These are phyloP conservation scores for Gymnopilus dilepis DNA, from an alignment of 768 basidiomycete genomes.

Conservation along the genomic window DNA sequence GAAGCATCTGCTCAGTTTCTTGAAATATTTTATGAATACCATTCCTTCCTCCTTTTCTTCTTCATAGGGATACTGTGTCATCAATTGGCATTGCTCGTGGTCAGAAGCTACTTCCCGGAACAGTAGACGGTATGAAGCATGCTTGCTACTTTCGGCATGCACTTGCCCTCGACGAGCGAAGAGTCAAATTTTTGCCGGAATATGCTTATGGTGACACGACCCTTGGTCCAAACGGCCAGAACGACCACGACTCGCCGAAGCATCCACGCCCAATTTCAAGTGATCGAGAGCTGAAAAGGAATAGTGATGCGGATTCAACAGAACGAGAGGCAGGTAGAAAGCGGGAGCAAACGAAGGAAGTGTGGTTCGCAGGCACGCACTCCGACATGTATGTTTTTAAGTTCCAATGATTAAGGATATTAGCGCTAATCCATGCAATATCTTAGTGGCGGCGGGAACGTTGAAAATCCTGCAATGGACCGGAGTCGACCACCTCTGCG, in stretches of 20 bases:
- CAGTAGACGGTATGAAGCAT: slow-evolving; percentile 26
- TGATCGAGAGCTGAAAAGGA: no score
- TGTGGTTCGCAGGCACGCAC: slow-evolving; percentile 30
- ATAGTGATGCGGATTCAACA: neutral
- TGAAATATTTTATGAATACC: no score
- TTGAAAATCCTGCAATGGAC: slow-evolving; percentile 19
- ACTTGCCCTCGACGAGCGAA: slow-evolving; percentile 40
- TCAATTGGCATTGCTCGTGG: slow-evolving; percentile 35
- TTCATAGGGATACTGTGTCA: slow-evolving; percentile 39
- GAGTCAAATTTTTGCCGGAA: slow-evolving; percentile 41
- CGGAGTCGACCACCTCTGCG: slow-evolving; percentile 9
- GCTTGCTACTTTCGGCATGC: slow-evolving; percentile 41
- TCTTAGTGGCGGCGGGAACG: slow-evolving; percentile 23
- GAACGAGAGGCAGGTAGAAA: neutral
- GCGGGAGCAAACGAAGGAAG: slow-evolving; percentile 32
- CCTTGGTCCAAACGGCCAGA: neutral
- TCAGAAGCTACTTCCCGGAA: slow-evolving; percentile 21
- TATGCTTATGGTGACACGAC: slow-evolving; percentile 24
- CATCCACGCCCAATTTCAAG: no score
- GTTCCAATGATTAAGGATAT: neutral
- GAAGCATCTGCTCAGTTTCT: no score
- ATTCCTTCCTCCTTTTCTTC: neutral
- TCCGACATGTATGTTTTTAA: slow-evolving; percentile 35
- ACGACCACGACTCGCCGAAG: neutral
- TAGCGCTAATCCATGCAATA: neutral